Evolutionary conservation across 2,329 filamentous ascomycete genomes (phyloP).

Genomic region (Oidium heveae): DNA sequence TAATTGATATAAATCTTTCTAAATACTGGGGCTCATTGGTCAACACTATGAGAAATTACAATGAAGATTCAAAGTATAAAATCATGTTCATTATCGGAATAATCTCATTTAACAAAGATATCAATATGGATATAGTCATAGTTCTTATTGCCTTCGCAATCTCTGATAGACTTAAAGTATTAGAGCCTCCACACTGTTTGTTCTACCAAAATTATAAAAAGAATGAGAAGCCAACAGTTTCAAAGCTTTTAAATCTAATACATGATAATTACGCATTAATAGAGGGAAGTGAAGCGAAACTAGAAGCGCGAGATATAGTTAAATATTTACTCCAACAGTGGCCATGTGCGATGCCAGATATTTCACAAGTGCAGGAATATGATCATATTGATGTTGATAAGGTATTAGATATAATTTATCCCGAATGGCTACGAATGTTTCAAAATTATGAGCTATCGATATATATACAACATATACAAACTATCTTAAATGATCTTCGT

Average conservation of each 20-base stretch:
- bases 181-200: background rate
- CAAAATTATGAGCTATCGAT: conserved; percentile 20
- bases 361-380: conserved; percentile 7
- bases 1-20: conserved; percentile 16
- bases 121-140: conserved; percentile 18
- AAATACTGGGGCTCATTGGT: conserved; percentile 21
- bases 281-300: background rate
- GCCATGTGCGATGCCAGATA: conserved; percentile 17
- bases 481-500: conserved; percentile 13
- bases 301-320: conserved; percentile 16
- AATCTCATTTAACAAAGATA: conserved; percentile 18
- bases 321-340: conserved; percentile 19
- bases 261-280: background rate
- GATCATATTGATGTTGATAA: conserved; percentile 9
- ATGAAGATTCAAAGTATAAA: conserved; percentile 11
- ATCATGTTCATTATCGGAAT: conserved; percentile 22
- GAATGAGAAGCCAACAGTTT: background rate
- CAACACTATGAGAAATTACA: conserved; percentile 13
- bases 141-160: conserved; percentile 21
- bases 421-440: conserved; percentile 22
- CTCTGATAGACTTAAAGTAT: conserved; percentile 17
- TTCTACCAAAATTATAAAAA: background rate
- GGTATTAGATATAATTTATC: conserved; percentile 17
- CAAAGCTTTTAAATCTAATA: background rate
- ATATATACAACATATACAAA: conserved; percentile 20